Evolutionary conservation across 192 early-diverging fungal species (phyloP).

Genomic region (Podochytrium sp.): DNA sequence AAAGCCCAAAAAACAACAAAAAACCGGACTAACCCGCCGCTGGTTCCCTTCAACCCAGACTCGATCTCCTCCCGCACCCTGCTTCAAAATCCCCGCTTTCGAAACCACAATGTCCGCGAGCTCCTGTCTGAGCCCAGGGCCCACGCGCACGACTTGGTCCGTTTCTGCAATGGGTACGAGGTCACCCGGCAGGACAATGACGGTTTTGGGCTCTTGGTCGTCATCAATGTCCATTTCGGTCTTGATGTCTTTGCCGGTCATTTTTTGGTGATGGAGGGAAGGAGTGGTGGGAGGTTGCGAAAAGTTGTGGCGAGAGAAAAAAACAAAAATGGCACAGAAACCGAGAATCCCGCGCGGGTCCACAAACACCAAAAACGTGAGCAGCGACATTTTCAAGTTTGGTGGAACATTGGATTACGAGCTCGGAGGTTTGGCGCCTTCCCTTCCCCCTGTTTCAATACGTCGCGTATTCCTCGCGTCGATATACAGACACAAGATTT

Average conservation of each 20-base stretch:
- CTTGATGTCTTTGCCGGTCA: background rate
- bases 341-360: background rate
- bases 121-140: constrained; percentile 80
- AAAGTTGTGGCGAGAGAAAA: background rate
- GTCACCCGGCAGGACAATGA: constrained; percentile 16
- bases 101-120: constrained; percentile 66
- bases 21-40: constrained; percentile 60
- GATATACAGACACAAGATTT: no score
- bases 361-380: constrained; percentile 42
- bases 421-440: background rate
- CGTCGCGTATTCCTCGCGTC: no score
- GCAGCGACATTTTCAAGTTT: constrained; percentile 45
- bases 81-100: constrained; percentile 76
- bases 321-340: background rate
- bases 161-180: constrained; percentile 13
- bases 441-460: background rate
- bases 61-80: constrained; percentile 52
- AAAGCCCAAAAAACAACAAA: background rate
- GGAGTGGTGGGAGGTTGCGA: background rate
- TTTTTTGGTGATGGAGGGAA: background rate
- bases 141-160: constrained; percentile 60
- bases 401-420: constrained; percentile 38
- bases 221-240: constrained; percentile 20
- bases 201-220: constrained; percentile 22
- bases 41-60: constrained; percentile 86